These are phyloP conservation scores for Orbilia ellipsospora DNA, from an alignment of 2,329 filamentous ascomycete genomes.

Conservation along the genomic window DNA sequence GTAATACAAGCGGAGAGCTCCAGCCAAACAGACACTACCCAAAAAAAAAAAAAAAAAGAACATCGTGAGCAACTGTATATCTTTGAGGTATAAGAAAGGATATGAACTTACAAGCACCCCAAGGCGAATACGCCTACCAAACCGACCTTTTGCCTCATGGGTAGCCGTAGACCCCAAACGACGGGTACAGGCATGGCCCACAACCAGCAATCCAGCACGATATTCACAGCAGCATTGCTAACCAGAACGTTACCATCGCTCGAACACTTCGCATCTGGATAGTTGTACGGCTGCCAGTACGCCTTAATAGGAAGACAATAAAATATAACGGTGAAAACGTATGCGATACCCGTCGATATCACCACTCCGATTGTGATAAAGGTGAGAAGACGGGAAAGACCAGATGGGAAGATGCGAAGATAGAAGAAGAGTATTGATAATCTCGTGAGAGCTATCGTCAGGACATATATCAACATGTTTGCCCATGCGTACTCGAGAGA, in stretches of 20 bases:
- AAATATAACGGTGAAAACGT: constrained; percentile 38
- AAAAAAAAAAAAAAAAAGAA: neutral
- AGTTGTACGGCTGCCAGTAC: constrained; percentile 47
- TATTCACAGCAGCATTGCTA: constrained; percentile 53
- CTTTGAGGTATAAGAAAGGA: neutral
- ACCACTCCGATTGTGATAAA: constrained; percentile 35
- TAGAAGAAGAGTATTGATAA: constrained; percentile 54
- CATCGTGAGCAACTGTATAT: no score
- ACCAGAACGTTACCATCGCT: constrained; percentile 44
- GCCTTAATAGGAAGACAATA: constrained; percentile 48
- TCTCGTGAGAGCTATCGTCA: constrained; percentile 48
- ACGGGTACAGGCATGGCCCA: constrained; percentile 49
- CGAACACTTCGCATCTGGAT: constrained; percentile 37
- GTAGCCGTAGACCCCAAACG: constrained; percentile 43
- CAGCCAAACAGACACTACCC: constrained; percentile 45
- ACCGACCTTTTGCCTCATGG: constrained; percentile 40
- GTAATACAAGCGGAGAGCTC: constrained; percentile 42
- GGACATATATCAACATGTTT: constrained; percentile 47
- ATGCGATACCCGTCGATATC: constrained; percentile 28
- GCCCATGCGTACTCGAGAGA: constrained; percentile 54
- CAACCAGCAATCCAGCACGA: constrained; percentile 48
- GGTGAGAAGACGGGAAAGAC: constrained; percentile 33
- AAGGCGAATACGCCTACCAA: constrained; percentile 48
- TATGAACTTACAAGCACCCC: constrained; percentile 41
- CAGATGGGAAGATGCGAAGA: constrained; percentile 34